Conservation (phyloP, 2,329 filamentous ascomycete genomes). For the Xylaria sp. region DNA sequence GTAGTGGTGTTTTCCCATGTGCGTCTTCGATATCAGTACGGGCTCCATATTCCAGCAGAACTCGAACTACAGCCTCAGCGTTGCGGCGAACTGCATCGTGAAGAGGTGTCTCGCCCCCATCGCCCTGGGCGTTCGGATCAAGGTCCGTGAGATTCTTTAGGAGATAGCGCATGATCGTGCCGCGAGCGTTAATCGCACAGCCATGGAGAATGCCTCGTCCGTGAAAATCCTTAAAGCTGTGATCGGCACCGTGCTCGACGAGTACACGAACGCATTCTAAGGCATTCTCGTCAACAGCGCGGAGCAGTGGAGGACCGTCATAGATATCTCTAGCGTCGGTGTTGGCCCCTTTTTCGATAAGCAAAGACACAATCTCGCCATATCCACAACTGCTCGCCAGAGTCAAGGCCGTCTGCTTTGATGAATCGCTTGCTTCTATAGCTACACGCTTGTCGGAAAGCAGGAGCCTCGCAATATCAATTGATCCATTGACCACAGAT, state of each 20-base stretch:
- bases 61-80: neutral
- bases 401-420: neutral
- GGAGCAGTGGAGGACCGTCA: neutral
- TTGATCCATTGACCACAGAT: neutral
- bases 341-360: neutral
- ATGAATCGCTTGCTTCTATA: neutral
- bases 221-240: neutral
- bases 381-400: neutral
- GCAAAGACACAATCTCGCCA: neutral
- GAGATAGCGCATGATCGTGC: conserved; percentile 1
- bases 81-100: neutral
- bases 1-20: neutral
- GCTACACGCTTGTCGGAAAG: neutral
- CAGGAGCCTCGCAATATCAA: neutral
- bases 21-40: neutral
- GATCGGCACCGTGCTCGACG: neutral
- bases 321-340: neutral
- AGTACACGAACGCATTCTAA: conserved; percentile 2
- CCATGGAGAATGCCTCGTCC: conserved; percentile 1
- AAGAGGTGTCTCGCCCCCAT: neutral
- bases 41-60: neutral
- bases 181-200: conserved; percentile 1
- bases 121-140: neutral
- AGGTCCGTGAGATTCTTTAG: neutral
- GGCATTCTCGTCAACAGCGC: neutral